Percentiles rank a stretch among this genome's conserved stretches.
Evolutionary conservation across 257 asterid species (phyloP).

Genomic region (Lycium barbarum): DNA sequence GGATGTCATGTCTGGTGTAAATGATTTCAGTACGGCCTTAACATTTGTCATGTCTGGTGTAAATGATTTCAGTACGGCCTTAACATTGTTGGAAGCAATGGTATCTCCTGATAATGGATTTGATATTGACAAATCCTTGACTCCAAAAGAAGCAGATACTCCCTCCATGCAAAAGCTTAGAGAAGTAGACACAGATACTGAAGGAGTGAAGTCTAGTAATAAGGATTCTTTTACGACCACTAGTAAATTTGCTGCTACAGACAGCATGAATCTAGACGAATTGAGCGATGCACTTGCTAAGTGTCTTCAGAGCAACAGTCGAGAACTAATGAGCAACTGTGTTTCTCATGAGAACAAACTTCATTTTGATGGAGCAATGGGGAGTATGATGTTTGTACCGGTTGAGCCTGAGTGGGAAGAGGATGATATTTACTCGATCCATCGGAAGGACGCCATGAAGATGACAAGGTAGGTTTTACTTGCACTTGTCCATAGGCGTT

Average conservation of each 20-base stretch:
- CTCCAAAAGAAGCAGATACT: conserved; percentile 10
- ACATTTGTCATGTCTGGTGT: too few species aligned
- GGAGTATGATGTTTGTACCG: conserved; percentile 45
- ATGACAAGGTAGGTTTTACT: conserved; percentile 61
- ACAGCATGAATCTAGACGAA: conserved; percentile 32
- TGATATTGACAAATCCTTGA: conserved; percentile 3
- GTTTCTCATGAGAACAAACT: conserved; percentile 26
- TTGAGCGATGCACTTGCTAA: conserved; percentile 26
- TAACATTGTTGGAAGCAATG: too few species aligned
- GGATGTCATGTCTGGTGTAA: too few species aligned
- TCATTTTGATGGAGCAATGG: conserved; percentile 34
- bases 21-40: too few species aligned
- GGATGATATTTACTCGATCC: conserved; percentile 73
- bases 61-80: too few species aligned
- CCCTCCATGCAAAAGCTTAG: conserved; percentile 21
- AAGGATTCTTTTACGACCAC: neutral
- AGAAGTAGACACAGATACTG: neutral
- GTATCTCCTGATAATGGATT: neutral
- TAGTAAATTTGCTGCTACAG: neutral
- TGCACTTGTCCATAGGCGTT: neutral
- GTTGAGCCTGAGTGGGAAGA: conserved; percentile 86
- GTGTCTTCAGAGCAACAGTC: conserved; percentile 25
- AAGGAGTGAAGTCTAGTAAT: conserved; percentile 6
- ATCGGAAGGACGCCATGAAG: conserved; percentile 78
- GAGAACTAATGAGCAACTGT: conserved; percentile 30